A percentile compares a stretch with the other conserved stretches of the same genome.
Conservation (phyloP, 257 asterid species). For the Nicotiana obtusifolia region DNA sequence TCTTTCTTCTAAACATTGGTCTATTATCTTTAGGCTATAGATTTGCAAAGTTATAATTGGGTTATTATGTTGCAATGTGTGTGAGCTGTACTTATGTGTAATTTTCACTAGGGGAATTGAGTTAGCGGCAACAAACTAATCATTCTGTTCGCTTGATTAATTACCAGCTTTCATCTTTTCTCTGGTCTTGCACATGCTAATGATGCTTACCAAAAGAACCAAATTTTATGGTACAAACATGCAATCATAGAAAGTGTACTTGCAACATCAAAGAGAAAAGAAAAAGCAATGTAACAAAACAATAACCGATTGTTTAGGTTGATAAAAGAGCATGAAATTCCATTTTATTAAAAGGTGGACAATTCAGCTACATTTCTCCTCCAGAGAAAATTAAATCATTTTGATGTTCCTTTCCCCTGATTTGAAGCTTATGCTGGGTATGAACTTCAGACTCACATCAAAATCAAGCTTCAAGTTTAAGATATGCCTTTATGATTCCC, state of each 20-base stretch:
- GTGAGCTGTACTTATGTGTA: no score
- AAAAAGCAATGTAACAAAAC: background rate
- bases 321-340: background rate
- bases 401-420: background rate
- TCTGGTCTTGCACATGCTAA: background rate
- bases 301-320: background rate
- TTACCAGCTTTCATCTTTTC: background rate
- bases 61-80: no score
- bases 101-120: no score
- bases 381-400: background rate
- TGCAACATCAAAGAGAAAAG: background rate
- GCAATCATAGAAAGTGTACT: background rate
- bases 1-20: no score
- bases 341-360: background rate
- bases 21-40: no score
- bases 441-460: background rate
- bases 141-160: background rate
- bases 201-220: background rate
- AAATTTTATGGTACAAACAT: background rate
- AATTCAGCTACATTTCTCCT: background rate
- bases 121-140: background rate
- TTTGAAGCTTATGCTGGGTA: background rate
- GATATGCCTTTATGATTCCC: slow-evolving; percentile 70
- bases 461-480: slow-evolving; percentile 30
- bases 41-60: no score